Evolutionary conservation across 2,329 filamentous ascomycete genomes (phyloP).

Genomic region (Cordyceps pruinosa): DNA sequence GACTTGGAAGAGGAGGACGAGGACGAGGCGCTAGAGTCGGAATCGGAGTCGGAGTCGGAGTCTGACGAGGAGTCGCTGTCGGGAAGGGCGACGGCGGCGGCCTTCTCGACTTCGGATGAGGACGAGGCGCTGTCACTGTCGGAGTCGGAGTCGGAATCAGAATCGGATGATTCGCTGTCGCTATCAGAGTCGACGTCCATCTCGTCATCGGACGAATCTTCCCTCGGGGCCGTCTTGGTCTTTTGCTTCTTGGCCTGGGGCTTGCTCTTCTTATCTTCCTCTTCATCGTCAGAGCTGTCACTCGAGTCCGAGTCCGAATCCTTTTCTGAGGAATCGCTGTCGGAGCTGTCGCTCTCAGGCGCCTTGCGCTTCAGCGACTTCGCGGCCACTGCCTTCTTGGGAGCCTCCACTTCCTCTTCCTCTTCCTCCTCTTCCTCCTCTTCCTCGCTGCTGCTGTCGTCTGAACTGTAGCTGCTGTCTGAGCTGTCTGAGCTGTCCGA

Average conservation of each 20-base stretch:
- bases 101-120: conserved; percentile 14
- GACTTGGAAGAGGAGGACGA: conserved; percentile 16
- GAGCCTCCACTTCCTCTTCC: conserved; percentile 19
- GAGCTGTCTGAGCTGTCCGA: conserved; percentile 9
- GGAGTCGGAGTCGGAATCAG: conserved; percentile 27
- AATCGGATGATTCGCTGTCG: conserved; percentile 23
- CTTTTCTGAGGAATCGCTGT: conserved; percentile 1
- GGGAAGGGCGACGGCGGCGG: conserved; percentile 30
- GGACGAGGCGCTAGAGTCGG: conserved; percentile 16
- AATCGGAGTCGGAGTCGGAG: conserved; percentile 21
- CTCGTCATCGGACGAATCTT: conserved; percentile 10
- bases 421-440: conserved; percentile 20
- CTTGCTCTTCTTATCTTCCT: conserved; percentile 34
- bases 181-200: conserved; percentile 25
- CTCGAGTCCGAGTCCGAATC: conserved; percentile 13
- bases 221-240: neutral
- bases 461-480: conserved; percentile 20
- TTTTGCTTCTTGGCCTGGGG: conserved; percentile 7
- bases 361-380: conserved; percentile 36
- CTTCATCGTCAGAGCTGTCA: conserved; percentile 28
- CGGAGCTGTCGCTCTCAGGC: conserved; percentile 19
- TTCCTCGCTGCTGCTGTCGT: conserved; percentile 14
- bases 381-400: conserved; percentile 14
- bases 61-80: conserved; percentile 26
- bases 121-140: conserved; percentile 24